Conservation (phyloP, 2,329 filamentous ascomycete species). For the Alternaria longipes region DNA sequence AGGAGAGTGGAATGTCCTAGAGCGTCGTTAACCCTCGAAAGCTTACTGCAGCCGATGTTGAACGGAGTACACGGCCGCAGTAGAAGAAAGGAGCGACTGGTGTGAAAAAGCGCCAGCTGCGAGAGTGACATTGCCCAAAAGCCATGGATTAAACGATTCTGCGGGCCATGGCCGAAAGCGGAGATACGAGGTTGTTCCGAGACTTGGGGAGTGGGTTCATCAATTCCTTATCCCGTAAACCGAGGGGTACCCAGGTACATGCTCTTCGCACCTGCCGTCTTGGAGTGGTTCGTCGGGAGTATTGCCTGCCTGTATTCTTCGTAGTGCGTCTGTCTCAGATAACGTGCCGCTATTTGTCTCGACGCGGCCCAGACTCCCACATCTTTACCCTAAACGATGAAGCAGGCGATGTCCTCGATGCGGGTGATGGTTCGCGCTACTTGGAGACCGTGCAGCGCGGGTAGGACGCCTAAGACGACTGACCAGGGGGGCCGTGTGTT, state of each 20-base stretch:
- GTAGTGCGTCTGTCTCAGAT: conserved; percentile 27
- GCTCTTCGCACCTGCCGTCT: conserved; percentile 40
- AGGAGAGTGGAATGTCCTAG: conserved; percentile 13
- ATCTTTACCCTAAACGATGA: conserved; percentile 26
- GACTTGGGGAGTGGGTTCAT: conserved; percentile 26
- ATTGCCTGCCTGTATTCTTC: conserved; percentile 22
- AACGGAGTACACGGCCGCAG: background rate
- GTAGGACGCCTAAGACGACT: conserved; percentile 28
- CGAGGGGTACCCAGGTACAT: conserved; percentile 31
- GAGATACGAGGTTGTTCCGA: conserved; percentile 25
- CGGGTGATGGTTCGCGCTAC: conserved; percentile 49
- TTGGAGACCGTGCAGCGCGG: conserved; percentile 35
- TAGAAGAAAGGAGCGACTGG: background rate
- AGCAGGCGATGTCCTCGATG: conserved; percentile 29
- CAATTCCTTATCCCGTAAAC: conserved; percentile 27
- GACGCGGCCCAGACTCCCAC: conserved; percentile 16
- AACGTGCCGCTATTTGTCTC: conserved; percentile 29
- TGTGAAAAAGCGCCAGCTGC: background rate
- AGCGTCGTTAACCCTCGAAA: conserved; percentile 4
- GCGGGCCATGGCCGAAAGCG: conserved; percentile 33
- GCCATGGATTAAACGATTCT: background rate
- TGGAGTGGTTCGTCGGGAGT: conserved; percentile 28
- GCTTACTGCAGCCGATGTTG: conserved; percentile 13
- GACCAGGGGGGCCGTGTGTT: conserved; percentile 15
- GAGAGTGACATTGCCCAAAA: conserved; percentile 2